These are phyloP conservation scores for Fusarium fujikuroi DNA, from an alignment of 2,329 filamentous ascomycete species.

Conservation along the genomic window DNA sequence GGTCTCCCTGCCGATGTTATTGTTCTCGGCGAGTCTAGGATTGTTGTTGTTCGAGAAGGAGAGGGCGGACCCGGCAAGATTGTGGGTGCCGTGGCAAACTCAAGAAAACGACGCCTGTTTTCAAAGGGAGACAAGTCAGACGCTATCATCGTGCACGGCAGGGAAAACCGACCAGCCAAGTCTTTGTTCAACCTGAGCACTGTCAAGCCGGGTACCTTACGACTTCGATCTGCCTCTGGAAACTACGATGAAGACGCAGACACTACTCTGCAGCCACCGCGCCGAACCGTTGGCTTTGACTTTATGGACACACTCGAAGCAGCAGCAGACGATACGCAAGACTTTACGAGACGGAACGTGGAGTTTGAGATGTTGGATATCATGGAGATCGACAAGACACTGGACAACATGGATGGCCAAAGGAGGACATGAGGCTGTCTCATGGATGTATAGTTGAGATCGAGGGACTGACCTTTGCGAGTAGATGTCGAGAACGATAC, in stretches of 20 bases:
- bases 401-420: constrained; percentile 65
- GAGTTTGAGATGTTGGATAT: constrained; percentile 73
- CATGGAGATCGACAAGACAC: constrained; percentile 71
- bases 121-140: constrained; percentile 56
- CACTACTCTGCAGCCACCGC: constrained; percentile 41
- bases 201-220: constrained; percentile 53
- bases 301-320: constrained; percentile 63
- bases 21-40: constrained; percentile 64
- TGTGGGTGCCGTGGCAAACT: constrained; percentile 52
- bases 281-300: constrained; percentile 56
- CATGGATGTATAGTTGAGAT: constrained; percentile 41
- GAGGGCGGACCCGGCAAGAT: constrained; percentile 59
- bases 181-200: constrained; percentile 64
- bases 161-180: constrained; percentile 51
- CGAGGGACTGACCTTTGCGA: constrained; percentile 37
- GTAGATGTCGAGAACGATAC: constrained; percentile 35
- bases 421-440: constrained; percentile 59
- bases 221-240: constrained; percentile 45
- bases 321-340: constrained; percentile 63
- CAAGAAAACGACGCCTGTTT: constrained; percentile 50
- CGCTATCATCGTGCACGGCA: constrained; percentile 67
- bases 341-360: constrained; percentile 63
- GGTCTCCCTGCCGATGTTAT: constrained; percentile 64
- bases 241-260: constrained; percentile 42
- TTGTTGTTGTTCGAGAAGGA: constrained; percentile 65